A percentile compares a stretch with the other conserved stretches of the same genome.
These are phyloP conservation scores for Fraxinus platypoda DNA, from an alignment of 305 asterid genomes.

Conservation along the genomic window DNA sequence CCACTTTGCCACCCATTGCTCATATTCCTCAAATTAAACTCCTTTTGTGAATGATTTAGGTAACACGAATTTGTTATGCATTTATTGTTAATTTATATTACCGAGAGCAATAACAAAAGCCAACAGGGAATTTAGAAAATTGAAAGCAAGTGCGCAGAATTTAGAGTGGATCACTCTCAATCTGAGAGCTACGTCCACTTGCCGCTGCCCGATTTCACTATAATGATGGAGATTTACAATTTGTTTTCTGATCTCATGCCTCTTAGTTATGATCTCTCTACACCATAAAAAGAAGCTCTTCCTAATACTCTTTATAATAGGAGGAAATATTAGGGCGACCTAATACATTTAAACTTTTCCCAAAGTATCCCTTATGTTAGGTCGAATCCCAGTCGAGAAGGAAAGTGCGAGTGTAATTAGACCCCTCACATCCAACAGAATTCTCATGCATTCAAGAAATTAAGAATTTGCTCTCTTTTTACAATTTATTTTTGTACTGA, in stretches of 20 bases:
- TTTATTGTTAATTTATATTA: not conserved
- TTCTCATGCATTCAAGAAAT: not conserved
- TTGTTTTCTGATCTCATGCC: not conserved
- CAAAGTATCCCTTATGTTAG: not conserved
- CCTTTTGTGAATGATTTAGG: not conserved
- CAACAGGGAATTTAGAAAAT: not conserved
- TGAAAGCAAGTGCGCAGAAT: not conserved
- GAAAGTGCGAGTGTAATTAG: not conserved
- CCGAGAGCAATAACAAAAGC: not conserved
- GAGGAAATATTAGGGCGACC: not conserved
- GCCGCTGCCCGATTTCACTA: not conserved
- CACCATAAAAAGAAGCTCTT: not conserved
- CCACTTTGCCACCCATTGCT: not conserved
- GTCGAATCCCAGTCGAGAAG: not conserved
- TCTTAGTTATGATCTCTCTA: not conserved
- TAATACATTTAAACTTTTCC: not conserved
- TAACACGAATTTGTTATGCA: not conserved
- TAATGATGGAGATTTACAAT: not conserved
- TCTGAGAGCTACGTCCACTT: not conserved
- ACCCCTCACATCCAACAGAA: not conserved
- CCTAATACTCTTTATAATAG: not conserved
- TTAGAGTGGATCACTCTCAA: not conserved
- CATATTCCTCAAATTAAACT: not conserved
- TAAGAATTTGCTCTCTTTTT: slow-evolving; percentile 4
- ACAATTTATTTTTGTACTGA: slow-evolving; percentile 31